A percentile compares a stretch with the other conserved stretches of the same genome.
Evolutionary conservation across 176 grass and related monocot species (phyloP).

Genomic region (Raddia distichophylla): DNA sequence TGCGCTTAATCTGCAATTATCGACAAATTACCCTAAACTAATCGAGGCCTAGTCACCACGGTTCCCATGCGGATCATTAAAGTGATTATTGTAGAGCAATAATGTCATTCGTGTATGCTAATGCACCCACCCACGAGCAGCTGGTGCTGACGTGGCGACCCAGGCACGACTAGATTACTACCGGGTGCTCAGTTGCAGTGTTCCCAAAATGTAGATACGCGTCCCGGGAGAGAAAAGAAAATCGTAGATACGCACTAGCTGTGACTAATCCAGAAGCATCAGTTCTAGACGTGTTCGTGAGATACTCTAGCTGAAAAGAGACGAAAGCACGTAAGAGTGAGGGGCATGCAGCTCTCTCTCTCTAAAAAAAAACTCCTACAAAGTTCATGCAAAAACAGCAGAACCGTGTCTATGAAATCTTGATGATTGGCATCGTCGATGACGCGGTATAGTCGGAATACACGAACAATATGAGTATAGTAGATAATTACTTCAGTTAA

Average conservation of each 20-base stretch:
- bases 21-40: neutral
- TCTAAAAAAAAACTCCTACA: no score
- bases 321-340: no score
- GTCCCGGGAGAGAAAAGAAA: neutral
- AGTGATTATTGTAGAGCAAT: constrained; percentile 37
- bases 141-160: neutral
- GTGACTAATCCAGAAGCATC: no score
- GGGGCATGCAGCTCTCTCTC: no score
- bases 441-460: no score
- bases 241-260: neutral
- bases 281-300: no score
- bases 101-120: neutral
- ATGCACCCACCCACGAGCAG: constrained; percentile 21
- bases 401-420: no score
- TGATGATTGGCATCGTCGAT: no score
- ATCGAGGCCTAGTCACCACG: constrained; percentile 6
- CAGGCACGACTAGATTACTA: neutral
- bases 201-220: neutral
- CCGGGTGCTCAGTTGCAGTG: neutral
- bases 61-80: neutral
- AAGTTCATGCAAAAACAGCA: no score
- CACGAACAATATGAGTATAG: no score
- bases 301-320: no score
- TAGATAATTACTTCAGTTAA: no score
- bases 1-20: constrained; percentile 33